A percentile compares a stretch with the other conserved stretches of the same genome.
Evolutionary conservation across 2,329 filamentous ascomycete genomes (phyloP).

Genomic region (Shiraia bambusicola): DNA sequence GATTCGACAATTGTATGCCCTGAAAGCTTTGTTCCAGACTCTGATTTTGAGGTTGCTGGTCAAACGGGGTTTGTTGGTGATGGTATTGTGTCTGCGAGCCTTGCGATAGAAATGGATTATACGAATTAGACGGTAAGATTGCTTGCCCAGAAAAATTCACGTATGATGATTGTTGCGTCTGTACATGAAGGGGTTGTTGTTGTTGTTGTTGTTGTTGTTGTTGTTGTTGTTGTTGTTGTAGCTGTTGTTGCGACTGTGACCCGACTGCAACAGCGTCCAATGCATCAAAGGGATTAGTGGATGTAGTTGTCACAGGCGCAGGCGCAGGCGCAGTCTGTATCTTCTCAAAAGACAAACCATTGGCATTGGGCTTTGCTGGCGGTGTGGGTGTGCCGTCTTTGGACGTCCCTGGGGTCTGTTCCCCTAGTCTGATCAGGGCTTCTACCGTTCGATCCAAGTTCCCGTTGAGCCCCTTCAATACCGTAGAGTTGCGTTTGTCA

Average conservation of each 20-base stretch:
- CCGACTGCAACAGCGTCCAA: constrained; percentile 37
- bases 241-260: constrained; percentile 37
- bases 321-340: no score
- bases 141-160: constrained; percentile 23
- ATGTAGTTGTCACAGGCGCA: constrained; percentile 24
- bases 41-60: constrained; percentile 30
- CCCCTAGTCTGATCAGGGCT: constrained; percentile 77
- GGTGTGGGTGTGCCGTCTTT: constrained; percentile 52
- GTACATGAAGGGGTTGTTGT: constrained; percentile 23
- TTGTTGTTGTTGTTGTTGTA: constrained; percentile 3
- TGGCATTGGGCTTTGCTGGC: constrained; percentile 53
- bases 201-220: no score
- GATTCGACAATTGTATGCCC: constrained; percentile 64
- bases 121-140: constrained; percentile 48
- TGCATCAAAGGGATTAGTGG: constrained; percentile 50
- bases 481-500: constrained; percentile 74
- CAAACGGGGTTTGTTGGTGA: constrained; percentile 21
- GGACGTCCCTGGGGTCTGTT: constrained; percentile 46
- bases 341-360: constrained; percentile 49
- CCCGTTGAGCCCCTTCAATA: constrained; percentile 80
- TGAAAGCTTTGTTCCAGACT: constrained; percentile 70
- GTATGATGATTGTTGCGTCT: constrained; percentile 34
- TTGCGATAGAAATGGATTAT: constrained; percentile 68
- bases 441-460: constrained; percentile 87
- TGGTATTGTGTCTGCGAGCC: constrained; percentile 32